Percentiles rank a stretch among this genome's conserved stretches.
These are phyloP conservation scores for Oryza nivara DNA, from an alignment of 176 grass and related monocot genomes.

Conservation along the genomic window DNA sequence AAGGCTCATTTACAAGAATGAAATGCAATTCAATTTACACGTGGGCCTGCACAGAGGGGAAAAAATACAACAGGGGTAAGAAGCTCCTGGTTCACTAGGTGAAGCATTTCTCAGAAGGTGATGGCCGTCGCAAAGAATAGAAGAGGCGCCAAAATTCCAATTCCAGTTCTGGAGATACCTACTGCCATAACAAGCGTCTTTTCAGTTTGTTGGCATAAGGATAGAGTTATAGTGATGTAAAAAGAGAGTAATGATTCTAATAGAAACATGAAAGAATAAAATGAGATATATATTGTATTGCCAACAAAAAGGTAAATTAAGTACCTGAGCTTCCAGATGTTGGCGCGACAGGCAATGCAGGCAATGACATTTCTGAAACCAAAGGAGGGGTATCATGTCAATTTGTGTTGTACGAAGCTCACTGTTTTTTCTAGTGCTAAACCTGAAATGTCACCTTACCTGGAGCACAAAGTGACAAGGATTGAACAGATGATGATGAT, in stretches of 20 bases:
- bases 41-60: constrained; percentile 43
- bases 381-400: constrained; percentile 14
- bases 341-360: constrained; percentile 73
- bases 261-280: neutral
- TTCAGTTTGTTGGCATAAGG: constrained; percentile 16
- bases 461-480: constrained; percentile 94
- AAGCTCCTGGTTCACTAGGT: constrained; percentile 40
- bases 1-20: constrained; percentile 64
- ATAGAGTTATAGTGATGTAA: neutral
- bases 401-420: neutral
- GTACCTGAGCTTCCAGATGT: constrained; percentile 74
- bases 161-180: constrained; percentile 54
- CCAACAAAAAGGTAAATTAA: constrained; percentile 8
- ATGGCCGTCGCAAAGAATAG: constrained; percentile 43
- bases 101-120: constrained; percentile 37
- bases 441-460: constrained; percentile 41
- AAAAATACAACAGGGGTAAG: constrained; percentile 33
- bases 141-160: constrained; percentile 37
- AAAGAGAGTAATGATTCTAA: neutral
- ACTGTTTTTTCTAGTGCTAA: neutral
- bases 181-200: neutral
- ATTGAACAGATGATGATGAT: constrained; percentile 88
- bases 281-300: neutral
- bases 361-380: constrained; percentile 95
- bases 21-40: constrained; percentile 62